Evolutionary conservation across 495 filamentous ascomycete species (phyloP), one percentile per base, ranked within the genome.

Genomic region (Penicillium crystallinum): DNA sequence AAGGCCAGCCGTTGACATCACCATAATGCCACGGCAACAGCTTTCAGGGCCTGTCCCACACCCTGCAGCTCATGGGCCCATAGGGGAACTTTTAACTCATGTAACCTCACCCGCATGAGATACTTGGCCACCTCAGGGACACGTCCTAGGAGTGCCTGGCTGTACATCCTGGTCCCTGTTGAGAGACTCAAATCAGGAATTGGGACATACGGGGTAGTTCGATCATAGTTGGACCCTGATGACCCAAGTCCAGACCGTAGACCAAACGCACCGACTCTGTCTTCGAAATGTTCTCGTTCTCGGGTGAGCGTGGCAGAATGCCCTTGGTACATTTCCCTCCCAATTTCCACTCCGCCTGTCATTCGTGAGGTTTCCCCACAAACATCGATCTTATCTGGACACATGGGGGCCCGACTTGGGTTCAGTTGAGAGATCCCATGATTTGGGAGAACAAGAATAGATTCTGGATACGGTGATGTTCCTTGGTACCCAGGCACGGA

Each of bases 311-410:
- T n/a, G n/a, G n/a, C n/a, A n/a, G n/a, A n/a, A n/a, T n/a, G n/a
- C n/a, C n/a, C n/a, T n/a, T n/a, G n/a, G n/a, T n/a, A n/a, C n/a
- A 18, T 17, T 40, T 30, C 52, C 29, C 6, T 36, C n/a, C 36
- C 12, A 27, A 36, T 51, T 15, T 43, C 33, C 36, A 33, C 34
- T 14, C n/a, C n/a, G 34, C 14, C 36, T 62, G 11, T 54, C 33
- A 65, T 63, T 65, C 55, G 59, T 38, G 55, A 58, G 49, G 57
- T 63, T 65, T 63, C 60, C 60, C 63, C 59, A 58, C 60, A 58
- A 12, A 61, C 46, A 50, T 48, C 48, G 42, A 53, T 54, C 46
- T 31, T 45, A 21, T 51, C 38, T 45, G 9, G 19, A 27, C 27
- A 52, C 43, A 51, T 23, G 17, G 29, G 41, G 19, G 18, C 33